These are phyloP conservation scores for Citrullus colocynthis DNA, from an alignment of 306 rosid species.

Conservation along the genomic window DNA sequence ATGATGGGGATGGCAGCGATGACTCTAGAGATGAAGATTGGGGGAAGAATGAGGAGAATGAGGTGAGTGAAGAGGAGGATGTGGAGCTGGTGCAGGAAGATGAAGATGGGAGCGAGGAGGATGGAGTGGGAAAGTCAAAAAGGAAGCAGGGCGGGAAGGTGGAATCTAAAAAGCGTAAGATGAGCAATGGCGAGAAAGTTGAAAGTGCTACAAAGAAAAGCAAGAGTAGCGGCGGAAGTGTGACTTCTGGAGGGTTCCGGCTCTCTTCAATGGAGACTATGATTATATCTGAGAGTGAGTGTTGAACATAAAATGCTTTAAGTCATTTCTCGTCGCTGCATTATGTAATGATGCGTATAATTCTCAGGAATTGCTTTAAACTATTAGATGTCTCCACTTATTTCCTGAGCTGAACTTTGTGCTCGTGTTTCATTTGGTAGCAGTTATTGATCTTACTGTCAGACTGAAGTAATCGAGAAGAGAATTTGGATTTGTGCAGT, in stretches of 20 bases:
- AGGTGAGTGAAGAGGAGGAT: conserved; percentile 26
- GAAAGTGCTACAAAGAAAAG: conserved; percentile 45
- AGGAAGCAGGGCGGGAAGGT: conserved; percentile 23
- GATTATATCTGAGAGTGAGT: conserved; percentile 41
- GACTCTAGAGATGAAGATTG: conserved; percentile 75
- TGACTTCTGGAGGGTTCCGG: conserved; percentile 16
- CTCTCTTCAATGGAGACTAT: conserved; percentile 21
- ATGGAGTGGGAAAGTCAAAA: conserved; percentile 14
- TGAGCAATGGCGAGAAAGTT: conserved; percentile 15
- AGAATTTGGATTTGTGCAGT: not conserved
- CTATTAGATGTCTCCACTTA: not conserved
- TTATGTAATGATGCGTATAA: not conserved
- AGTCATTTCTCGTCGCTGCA: not conserved
- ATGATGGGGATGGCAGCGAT: conserved; percentile 24
- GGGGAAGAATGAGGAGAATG: conserved; percentile 39
- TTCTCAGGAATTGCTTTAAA: not conserved
- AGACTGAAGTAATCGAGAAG: not conserved
- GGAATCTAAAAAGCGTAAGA: conserved; percentile 37
- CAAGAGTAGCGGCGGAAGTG: conserved; percentile 28
- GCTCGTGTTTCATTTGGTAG: not conserved
- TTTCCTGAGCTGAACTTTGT: not conserved
- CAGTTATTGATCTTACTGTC: not conserved
- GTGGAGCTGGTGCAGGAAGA: conserved; percentile 33
- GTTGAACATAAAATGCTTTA: not conserved
- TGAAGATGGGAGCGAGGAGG: conserved; percentile 34